Evolutionary conservation across 1,284 basidiomycete genomes (phyloP), one percentile per base, ranked within the genome.

Genomic region (Boletus sp.): DNA sequence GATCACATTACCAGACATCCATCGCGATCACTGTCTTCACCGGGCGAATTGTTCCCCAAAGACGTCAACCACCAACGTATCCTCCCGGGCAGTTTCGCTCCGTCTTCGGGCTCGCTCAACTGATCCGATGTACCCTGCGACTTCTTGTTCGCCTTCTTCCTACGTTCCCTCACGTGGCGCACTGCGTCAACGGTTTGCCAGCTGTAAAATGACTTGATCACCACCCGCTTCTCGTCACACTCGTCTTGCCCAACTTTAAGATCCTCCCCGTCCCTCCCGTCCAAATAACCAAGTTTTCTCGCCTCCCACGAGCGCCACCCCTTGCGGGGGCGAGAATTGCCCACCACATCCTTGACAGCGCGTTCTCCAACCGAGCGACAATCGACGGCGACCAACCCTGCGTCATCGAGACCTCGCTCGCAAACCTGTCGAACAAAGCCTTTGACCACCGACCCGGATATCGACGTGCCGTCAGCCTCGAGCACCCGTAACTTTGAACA

Each of bases 181-280:
- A 91, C 88, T 2, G 84, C 83, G 70, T 91, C 91, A 28, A 94
- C 91, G 19, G 83, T 87, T 78, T 91, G 89, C 93, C 93, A 95
- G 56, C 88, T 87, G 77, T 91, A 91, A 71, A 94, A 95, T 35
- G 89, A 88, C 83, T 94, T 94, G 63, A 95, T 69, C 52, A 90
- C 86, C 13, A 95, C 87, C n/a, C 87, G 78, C 64, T 69, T 74
- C 67, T 83, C 80, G 63, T 91, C 88, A 70, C 90, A 90, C 72
- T 93, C 91, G 71, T 92, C 89, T 73, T 90, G 85, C 43, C 87
- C 88, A 19, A 86, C 74, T 67, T 82, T 84, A 58, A 87, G 68
- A 49, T 82, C 81, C 64, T 89, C 86, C 14, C 80, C 80, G 68
- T 91, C 90, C 61, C 84, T 77, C 55, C 75, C 83, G 71, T 93